Evolutionary conservation across 345 rosid species (phyloP).

Genomic region (Melaleuca quinquenervia): DNA sequence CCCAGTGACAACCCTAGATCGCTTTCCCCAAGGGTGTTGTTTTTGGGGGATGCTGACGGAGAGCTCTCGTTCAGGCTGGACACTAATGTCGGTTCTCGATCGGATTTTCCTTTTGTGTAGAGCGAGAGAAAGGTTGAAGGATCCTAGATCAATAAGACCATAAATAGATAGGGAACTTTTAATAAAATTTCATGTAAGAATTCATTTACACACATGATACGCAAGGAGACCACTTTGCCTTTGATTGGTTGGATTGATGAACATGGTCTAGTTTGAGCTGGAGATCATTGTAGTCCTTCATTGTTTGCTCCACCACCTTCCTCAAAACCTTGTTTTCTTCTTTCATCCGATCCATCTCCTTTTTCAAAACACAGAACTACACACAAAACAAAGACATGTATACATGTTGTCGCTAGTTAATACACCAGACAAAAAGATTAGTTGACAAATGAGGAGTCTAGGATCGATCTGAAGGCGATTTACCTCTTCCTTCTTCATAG

Average conservation of each 20-base stretch:
- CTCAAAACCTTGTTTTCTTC: constrained; percentile 50
- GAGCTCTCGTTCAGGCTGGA: neutral
- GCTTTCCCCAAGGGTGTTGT: neutral
- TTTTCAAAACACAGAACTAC: constrained; percentile 30
- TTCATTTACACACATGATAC: neutral
- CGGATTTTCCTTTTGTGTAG: neutral
- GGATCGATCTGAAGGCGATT: neutral
- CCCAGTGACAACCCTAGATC: constrained; percentile 44
- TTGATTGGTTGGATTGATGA: constrained; percentile 24
- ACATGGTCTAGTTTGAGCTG: constrained; percentile 28
- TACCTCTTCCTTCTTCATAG: constrained; percentile 22
- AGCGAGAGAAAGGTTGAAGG: constrained; percentile 18
- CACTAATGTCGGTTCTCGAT: constrained; percentile 3
- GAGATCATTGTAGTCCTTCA: constrained; percentile 44
- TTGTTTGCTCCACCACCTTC: constrained; percentile 42
- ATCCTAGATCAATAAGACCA: neutral
- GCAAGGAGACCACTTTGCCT: constrained; percentile 1
- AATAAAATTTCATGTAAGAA: neutral
- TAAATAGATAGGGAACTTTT: neutral
- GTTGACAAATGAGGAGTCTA: neutral
- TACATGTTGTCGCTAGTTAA: no score
- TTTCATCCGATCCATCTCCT: constrained; percentile 45
- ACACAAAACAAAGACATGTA: neutral
- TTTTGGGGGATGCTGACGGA: neutral
- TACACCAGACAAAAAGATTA: neutral